Conservation (phyloP, 192 early-diverging fungal species). For the Backusella liffmaniae region DNA sequence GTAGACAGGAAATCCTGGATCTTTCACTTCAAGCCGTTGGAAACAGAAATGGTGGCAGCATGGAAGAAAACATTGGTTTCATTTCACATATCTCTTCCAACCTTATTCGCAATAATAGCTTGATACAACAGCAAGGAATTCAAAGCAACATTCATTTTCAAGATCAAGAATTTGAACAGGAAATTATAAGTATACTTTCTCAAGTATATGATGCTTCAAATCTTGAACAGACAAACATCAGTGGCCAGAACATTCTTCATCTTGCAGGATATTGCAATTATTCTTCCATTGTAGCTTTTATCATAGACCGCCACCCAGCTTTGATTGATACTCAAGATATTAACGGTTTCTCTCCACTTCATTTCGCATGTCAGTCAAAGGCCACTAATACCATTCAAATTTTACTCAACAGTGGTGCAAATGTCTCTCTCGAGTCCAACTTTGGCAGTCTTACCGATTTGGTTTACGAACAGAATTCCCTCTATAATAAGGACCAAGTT, state of each 20-base stretch:
- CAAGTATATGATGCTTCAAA: background rate
- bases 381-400: background rate
- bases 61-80: conserved; percentile 69
- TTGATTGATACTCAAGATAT: conserved; percentile 47
- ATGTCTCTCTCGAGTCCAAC: background rate
- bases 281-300: background rate
- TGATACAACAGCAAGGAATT: background rate
- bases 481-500: background rate
- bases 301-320: conserved; percentile 23
- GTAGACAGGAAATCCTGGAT: conserved; percentile 82
- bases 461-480: background rate
- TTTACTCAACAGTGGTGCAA: background rate
- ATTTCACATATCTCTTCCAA: conserved; percentile 57
- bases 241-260: conserved; percentile 61
- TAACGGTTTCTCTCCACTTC: conserved; percentile 68
- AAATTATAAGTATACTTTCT: background rate
- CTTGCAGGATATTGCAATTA: conserved; percentile 37
- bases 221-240: conserved; percentile 14
- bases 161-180: background rate
- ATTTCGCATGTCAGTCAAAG: conserved; percentile 50
- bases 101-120: background rate
- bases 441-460: background rate
- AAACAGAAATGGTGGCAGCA: conserved; percentile 69
- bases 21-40: conserved; percentile 84
- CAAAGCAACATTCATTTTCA: background rate